Percentiles rank a stretch among this genome's conserved stretches.
These are phyloP conservation scores for Termitomyces sp. DNA, from an alignment of 768 basidiomycete species.

Conservation along the genomic window DNA sequence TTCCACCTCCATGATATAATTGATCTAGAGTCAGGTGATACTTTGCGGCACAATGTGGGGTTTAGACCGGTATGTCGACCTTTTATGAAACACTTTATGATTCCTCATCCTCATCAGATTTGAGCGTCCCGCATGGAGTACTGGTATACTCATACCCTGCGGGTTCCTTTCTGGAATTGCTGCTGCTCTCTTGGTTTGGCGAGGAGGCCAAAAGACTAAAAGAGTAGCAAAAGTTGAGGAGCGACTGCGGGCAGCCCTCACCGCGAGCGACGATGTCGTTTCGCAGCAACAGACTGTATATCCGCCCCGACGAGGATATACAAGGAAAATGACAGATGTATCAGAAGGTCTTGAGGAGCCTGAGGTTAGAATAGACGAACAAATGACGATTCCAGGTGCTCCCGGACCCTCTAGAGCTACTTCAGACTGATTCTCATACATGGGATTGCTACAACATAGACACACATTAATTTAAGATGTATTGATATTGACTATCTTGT, in stretches of 20 bases:
- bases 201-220: constrained; percentile 65
- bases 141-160: constrained; percentile 62
- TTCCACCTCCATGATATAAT: neutral
- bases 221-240: constrained; percentile 60
- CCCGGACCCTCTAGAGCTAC: constrained; percentile 8
- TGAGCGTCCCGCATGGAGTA: constrained; percentile 64
- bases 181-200: constrained; percentile 70
- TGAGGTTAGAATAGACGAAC: constrained; percentile 29
- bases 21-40: constrained; percentile 34
- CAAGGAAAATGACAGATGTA: constrained; percentile 2
- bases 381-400: constrained; percentile 29
- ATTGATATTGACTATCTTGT: neutral
- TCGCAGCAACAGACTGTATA: neutral
- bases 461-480: neutral
- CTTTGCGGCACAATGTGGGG: constrained; percentile 82
- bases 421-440: neutral
- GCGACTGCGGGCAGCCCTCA: constrained; percentile 45
- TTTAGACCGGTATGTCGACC: constrained; percentile 46
- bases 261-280: neutral
- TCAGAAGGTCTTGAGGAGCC: constrained; percentile 12
- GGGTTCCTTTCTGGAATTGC: constrained; percentile 75
- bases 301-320: neutral
- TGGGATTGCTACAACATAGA: neutral
- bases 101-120: constrained; percentile 32
- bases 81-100: neutral